phyloP scores from a whole-genome alignment of 148 eudicot species.

The Nyssa sinensis region DNA sequence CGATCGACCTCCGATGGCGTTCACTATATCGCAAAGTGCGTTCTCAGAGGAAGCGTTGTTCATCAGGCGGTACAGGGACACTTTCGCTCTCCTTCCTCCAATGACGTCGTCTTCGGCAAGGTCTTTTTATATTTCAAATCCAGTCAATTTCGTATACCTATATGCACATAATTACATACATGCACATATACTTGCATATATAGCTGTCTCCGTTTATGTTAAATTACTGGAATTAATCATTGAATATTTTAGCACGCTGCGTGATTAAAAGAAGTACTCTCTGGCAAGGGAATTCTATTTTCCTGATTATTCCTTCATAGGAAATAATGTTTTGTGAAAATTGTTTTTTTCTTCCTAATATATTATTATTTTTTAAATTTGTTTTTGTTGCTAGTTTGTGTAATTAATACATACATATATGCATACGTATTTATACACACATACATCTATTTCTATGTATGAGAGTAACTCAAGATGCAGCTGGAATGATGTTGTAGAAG shows the following conservation, averaged over 20 bases:
- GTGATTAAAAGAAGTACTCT: too few relatives aligned
- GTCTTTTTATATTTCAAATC: conserved; percentile 25
- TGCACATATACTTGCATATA: neutral
- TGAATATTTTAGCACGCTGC: neutral
- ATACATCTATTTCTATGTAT: too few relatives aligned
- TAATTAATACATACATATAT: too few relatives aligned
- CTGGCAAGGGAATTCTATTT: too few relatives aligned
- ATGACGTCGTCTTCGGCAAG: conserved; percentile 83
- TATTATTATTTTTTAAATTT: too few relatives aligned
- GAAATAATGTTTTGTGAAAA: too few relatives aligned
- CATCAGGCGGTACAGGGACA: conserved; percentile 77
- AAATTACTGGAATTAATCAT: neutral
- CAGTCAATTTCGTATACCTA: neutral
- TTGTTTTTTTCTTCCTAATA: too few relatives aligned
- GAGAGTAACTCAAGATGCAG: too few relatives aligned
- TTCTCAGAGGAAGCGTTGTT: conserved; percentile 74
- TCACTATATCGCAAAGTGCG: conserved; percentile 74
- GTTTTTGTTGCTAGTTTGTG: too few relatives aligned
- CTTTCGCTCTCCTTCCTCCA: conserved; percentile 70
- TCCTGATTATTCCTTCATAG: too few relatives aligned
- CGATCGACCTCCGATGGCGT: conserved; percentile 46
- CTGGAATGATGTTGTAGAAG: too few relatives aligned
- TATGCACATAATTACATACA: neutral
- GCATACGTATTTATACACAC: too few relatives aligned
- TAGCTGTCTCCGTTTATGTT: neutral